Percentiles rank a stretch among this genome's conserved stretches.
phyloP scores from a whole-genome alignment of 1,284 basidiomycete species.

The Prillingera fragicola region DNA sequence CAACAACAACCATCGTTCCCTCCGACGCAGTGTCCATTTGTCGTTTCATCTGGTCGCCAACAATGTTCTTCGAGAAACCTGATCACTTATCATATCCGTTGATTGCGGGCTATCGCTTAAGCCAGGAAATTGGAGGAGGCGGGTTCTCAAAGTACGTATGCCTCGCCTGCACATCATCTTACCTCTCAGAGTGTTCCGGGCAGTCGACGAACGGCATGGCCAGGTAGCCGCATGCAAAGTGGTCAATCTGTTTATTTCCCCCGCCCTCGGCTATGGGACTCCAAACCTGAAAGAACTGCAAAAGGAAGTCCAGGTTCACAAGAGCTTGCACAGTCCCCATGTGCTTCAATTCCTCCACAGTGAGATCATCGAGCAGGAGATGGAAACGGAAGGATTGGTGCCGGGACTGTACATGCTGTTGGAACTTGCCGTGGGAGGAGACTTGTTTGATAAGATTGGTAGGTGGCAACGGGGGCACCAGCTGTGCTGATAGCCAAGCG shows the following conservation, averaged over 20 bases:
- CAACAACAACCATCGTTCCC: no score
- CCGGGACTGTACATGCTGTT: conserved; percentile 88
- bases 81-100: no score
- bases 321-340: conserved; percentile 70
- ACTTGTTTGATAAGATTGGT: conserved; percentile 98
- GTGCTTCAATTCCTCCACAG: conserved; percentile 80
- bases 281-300: conserved; percentile 66
- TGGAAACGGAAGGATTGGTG: conserved; percentile 50
- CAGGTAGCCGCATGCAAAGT: conserved; percentile 77
- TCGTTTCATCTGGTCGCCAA: no score
- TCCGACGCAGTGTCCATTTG: no score
- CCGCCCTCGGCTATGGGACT: conserved; percentile 27
- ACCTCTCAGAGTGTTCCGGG: conserved; percentile 65
- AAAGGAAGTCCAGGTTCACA: conserved; percentile 90
- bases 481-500: conserved; percentile 48
- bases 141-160: conserved; percentile 68
- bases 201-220: conserved; percentile 60
- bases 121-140: conserved; percentile 73
- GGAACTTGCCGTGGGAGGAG: conserved; percentile 87
- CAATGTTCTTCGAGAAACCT: no score
- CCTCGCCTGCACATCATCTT: conserved; percentile 5
- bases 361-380: conserved; percentile 65
- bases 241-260: conserved; percentile 53
- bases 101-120: conserved; percentile 61
- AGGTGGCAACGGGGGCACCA: conserved; percentile 15